phyloP scores from a whole-genome alignment of 306 rosid species.

The Trichosanthes cucumerina region DNA sequence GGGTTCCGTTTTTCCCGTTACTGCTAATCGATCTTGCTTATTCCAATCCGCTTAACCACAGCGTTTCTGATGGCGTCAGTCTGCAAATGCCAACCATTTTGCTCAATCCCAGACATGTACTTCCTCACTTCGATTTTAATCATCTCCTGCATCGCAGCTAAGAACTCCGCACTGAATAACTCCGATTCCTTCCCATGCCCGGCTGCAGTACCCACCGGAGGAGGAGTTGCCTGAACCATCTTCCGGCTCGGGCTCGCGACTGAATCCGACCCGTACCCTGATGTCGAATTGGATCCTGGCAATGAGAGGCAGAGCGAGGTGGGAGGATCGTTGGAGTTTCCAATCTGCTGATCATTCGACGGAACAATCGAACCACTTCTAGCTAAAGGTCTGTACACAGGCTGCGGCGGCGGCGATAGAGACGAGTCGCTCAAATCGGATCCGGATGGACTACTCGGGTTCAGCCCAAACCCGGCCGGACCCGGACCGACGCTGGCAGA shows the following conservation, averaged over 20 bases:
- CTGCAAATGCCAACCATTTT: constrained; percentile 41
- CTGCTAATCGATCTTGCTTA: constrained; percentile 43
- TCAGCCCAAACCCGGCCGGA: constrained; percentile 20
- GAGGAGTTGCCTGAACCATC: background rate
- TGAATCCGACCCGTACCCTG: constrained; percentile 7
- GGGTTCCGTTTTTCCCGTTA: background rate
- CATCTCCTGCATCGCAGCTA: constrained; percentile 75
- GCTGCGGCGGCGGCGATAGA: constrained; percentile 27
- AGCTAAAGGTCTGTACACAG: constrained; percentile 15
- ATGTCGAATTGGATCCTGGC: constrained; percentile 41
- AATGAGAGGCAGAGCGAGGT: constrained; percentile 59
- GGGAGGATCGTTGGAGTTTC: constrained; percentile 40
- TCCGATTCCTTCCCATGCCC: background rate
- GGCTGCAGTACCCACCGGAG: background rate
- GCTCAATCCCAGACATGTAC: constrained; percentile 66
- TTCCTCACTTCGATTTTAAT: constrained; percentile 60
- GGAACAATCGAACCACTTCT: constrained; percentile 9
- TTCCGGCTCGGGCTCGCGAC: background rate
- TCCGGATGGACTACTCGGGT: constrained; percentile 60
- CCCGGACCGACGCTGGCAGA: constrained; percentile 51
- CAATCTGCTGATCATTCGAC: constrained; percentile 14
- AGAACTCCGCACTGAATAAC: constrained; percentile 47
- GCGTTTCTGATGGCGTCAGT: constrained; percentile 48
- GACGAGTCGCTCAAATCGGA: constrained; percentile 72
- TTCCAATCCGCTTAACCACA: constrained; percentile 50